phyloP scores from a whole-genome alignment of 805 yeast species.

The Saturnispora serradocipensis region DNA sequence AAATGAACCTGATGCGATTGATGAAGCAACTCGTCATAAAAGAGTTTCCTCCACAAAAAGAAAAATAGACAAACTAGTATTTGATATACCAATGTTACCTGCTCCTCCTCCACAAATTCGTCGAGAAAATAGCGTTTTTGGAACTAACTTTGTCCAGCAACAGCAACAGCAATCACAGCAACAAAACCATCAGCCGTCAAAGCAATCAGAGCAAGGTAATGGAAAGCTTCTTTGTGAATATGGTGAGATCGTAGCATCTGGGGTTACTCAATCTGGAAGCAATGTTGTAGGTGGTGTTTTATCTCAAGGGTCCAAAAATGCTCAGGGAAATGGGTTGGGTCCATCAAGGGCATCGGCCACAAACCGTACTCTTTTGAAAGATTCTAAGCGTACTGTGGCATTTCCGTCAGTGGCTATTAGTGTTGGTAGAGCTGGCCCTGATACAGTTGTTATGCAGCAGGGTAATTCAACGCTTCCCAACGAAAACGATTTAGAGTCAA shows the following conservation, averaged over 20 bases:
- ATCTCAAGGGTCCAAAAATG: not conserved
- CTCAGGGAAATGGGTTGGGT: constrained; percentile 46
- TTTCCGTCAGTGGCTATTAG: not conserved
- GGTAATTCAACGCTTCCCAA: constrained; percentile 7
- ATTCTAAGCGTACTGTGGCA: constrained; percentile 18
- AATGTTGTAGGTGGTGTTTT: constrained; percentile 16
- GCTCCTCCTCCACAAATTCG: constrained; percentile 12
- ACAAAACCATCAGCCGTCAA: not conserved
- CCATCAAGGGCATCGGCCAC: constrained; percentile 51
- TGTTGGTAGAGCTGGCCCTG: not conserved
- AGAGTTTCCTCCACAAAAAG: not conserved
- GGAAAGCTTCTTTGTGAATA: constrained; percentile 29
- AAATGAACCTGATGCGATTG: constrained; percentile 5
- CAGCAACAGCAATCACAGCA: not conserved
- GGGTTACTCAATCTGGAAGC: constrained; percentile 28
- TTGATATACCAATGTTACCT: constrained; percentile 18
- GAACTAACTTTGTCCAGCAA: not conserved
- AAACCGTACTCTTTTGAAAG: constrained; percentile 37
- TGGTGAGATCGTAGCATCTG: constrained; percentile 55
- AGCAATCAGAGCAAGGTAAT: constrained; percentile 8
- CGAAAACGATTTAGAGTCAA: constrained; percentile 1
- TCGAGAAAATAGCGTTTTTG: constrained; percentile 19
- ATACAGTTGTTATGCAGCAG: constrained; percentile 4
- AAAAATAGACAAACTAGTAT: constrained; percentile 5
- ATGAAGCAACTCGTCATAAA: constrained; percentile 1